phyloP scores from a whole-genome alignment of 148 eudicot genomes.

The Camellia sinensis region DNA sequence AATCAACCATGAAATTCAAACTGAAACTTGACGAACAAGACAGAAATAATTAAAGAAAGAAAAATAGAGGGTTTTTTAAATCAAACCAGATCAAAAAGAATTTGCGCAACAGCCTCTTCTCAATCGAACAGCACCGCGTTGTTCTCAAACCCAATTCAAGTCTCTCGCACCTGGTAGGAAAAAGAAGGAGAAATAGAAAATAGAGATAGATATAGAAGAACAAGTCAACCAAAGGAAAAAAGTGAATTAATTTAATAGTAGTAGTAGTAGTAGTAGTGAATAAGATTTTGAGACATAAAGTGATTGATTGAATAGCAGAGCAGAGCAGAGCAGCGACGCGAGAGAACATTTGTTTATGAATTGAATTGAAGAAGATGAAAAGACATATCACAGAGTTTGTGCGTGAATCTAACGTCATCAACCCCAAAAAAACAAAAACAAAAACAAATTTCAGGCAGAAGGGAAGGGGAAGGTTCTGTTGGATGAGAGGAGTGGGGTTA shows the following conservation, averaged over 20 bases:
- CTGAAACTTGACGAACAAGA: not conserved
- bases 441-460: too few relatives aligned
- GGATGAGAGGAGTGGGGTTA: not conserved
- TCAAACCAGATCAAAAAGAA: not conserved
- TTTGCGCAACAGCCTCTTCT: not conserved
- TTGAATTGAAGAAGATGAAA: slow-evolving; percentile 6
- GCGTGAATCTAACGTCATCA: slow-evolving; percentile 20
- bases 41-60: not conserved
- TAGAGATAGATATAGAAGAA: not conserved
- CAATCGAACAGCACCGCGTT: not conserved
- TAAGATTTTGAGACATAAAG: not conserved
- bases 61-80: not conserved
- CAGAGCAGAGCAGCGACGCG: not conserved
- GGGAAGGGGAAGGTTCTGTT: too few relatives aligned
- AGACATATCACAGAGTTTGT: slow-evolving; percentile 23
- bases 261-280: not conserved
- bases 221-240: not conserved
- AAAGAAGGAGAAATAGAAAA: too few relatives aligned
- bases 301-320: too few relatives aligned
- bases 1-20: too few relatives aligned
- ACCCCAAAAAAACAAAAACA: not conserved
- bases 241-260: too few relatives aligned
- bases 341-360: not conserved
- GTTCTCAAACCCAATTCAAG: not conserved
- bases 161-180: not conserved